Conservation (phyloP, 1,284 basidiomycete genomes). For the Abortiporus biennis region DNA sequence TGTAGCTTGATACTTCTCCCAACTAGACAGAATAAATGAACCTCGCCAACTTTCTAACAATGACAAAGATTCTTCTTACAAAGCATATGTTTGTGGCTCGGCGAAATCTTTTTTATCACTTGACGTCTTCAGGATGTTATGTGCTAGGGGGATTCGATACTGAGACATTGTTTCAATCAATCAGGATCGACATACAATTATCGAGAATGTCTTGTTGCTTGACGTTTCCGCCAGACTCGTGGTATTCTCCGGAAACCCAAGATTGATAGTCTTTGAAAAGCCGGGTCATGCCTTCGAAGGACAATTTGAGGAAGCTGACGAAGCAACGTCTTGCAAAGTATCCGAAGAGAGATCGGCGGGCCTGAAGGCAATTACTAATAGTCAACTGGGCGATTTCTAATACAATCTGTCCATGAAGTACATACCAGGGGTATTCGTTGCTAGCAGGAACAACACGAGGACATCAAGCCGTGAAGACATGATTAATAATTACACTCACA, state of each 20-base stretch:
- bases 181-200: constrained; percentile 30
- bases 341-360: constrained; percentile 72
- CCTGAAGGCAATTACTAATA: constrained; percentile 26
- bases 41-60: no score
- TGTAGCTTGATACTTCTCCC: constrained; percentile 51
- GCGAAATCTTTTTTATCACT: constrained; percentile 63
- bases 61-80: constrained; percentile 33
- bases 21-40: no score
- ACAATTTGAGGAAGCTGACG: constrained; percentile 67
- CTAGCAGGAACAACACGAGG: constrained; percentile 1
- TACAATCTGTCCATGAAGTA: constrained; percentile 15
- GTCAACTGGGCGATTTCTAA: constrained; percentile 9
- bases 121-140: constrained; percentile 59
- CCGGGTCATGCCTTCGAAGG: constrained; percentile 58
- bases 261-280: constrained; percentile 57
- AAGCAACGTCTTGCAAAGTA: constrained; percentile 72
- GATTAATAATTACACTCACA: no score
- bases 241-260: constrained; percentile 49
- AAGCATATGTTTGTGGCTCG: constrained; percentile 50
- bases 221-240: constrained; percentile 42
- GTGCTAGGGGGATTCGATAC: constrained; percentile 31
- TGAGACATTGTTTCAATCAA: not conserved
- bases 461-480: no score
- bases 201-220: constrained; percentile 51
- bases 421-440: not conserved